phyloP scores from a whole-genome alignment of 192 early-diverging fungal species.

The Backusella luteola region DNA sequence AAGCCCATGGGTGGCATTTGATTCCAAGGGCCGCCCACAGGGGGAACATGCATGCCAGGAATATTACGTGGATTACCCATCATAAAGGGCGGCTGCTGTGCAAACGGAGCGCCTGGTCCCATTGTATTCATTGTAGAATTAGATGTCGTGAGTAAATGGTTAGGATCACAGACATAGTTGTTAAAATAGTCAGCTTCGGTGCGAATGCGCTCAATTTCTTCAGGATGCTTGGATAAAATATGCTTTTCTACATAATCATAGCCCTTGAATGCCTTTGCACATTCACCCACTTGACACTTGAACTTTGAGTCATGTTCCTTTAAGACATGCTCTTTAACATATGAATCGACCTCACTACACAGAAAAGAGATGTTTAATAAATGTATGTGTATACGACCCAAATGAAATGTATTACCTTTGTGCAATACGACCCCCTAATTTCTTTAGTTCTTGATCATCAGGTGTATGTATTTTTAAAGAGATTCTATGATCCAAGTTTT shows the following conservation, averaged over 20 bases:
- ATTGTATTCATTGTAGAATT: not conserved
- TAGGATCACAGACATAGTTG: slow-evolving; percentile 85
- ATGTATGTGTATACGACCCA: not conserved
- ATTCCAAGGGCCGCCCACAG: slow-evolving; percentile 47
- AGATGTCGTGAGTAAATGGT: slow-evolving; percentile 57
- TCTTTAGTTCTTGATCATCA: slow-evolving; percentile 42
- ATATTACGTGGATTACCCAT: slow-evolving; percentile 29
- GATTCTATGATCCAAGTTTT: slow-evolving; percentile 56
- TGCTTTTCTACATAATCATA: slow-evolving; percentile 95
- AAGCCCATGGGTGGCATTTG: slow-evolving; percentile 62
- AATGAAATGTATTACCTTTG: slow-evolving; percentile 37
- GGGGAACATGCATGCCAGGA: slow-evolving; percentile 33
- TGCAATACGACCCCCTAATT: slow-evolving; percentile 48
- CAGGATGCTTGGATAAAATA: slow-evolving; percentile 85
- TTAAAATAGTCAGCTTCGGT: slow-evolving; percentile 81
- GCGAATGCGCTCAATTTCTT: slow-evolving; percentile 59
- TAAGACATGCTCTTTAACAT: slow-evolving; percentile 49
- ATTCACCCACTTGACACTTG: slow-evolving; percentile 74
- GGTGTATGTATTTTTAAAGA: slow-evolving; percentile 43
- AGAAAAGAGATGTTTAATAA: not conserved
- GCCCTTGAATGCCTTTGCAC: slow-evolving; percentile 94
- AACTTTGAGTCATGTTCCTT: slow-evolving; percentile 82
- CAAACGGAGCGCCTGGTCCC: not conserved
- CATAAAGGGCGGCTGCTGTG: slow-evolving; percentile 19
- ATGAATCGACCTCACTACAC: slow-evolving; percentile 49